phyloP scores from a whole-genome alignment of 176 grass and related monocot species.

The Elaeis guineensis region DNA sequence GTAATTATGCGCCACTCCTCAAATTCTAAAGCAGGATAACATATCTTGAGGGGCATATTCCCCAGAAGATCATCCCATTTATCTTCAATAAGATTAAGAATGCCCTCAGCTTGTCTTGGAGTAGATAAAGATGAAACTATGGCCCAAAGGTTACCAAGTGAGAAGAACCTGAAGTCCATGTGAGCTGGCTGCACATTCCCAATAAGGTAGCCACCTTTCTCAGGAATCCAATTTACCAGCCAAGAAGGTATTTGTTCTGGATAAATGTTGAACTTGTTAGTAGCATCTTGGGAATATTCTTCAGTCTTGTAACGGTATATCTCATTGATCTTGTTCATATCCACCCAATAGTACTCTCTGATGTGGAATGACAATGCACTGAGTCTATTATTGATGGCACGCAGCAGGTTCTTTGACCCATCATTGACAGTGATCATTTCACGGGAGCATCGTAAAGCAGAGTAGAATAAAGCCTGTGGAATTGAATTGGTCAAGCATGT shows the following conservation, averaged over 20 bases:
- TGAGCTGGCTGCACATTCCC: constrained; percentile 82
- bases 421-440: constrained; percentile 61
- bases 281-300: constrained; percentile 80
- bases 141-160: constrained; percentile 77
- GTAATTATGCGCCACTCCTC: constrained; percentile 82
- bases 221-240: constrained; percentile 83
- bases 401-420: constrained; percentile 52
- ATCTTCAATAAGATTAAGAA: constrained; percentile 80
- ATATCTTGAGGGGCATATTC: constrained; percentile 74
- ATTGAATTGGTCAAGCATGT: constrained; percentile 10
- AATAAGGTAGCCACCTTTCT: constrained; percentile 72
- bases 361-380: constrained; percentile 82
- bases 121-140: constrained; percentile 70
- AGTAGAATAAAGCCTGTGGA: constrained; percentile 70
- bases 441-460: constrained; percentile 60
- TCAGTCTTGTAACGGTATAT: constrained; percentile 87
- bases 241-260: constrained; percentile 80
- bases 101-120: constrained; percentile 66
- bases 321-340: constrained; percentile 87
- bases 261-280: constrained; percentile 89
- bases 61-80: constrained; percentile 79
- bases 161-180: constrained; percentile 88
- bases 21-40: constrained; percentile 71
- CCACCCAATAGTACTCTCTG: constrained; percentile 76
- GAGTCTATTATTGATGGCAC: constrained; percentile 71